phyloP scores from a whole-genome alignment of 805 yeast species.

The Kazachstania taianensis region DNA sequence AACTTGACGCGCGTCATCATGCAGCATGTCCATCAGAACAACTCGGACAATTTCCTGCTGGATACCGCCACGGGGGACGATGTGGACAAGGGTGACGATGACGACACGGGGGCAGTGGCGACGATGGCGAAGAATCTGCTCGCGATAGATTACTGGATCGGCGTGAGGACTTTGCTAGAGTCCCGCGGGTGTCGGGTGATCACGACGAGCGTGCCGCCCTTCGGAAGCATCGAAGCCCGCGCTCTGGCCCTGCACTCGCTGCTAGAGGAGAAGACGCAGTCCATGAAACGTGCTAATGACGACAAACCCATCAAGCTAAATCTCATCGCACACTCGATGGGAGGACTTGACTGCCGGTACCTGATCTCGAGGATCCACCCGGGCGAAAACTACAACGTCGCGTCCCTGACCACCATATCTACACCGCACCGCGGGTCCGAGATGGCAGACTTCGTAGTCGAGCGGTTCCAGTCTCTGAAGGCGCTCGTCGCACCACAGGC shows the following conservation, averaged over 20 bases:
- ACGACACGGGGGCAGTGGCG: background rate
- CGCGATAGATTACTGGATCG: slow-evolving; percentile 67
- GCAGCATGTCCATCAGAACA: slow-evolving; percentile 12
- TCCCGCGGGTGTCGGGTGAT: slow-evolving; percentile 56
- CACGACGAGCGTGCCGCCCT: slow-evolving; percentile 73
- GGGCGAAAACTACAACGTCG: slow-evolving; percentile 40
- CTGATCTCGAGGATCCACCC: slow-evolving; percentile 47
- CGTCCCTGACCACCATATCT: slow-evolving; percentile 70
- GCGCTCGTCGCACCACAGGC: slow-evolving; percentile 17
- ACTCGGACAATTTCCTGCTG: slow-evolving; percentile 15
- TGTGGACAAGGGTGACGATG: no score
- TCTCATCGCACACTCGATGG: slow-evolving; percentile 86
- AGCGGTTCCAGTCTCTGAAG: slow-evolving; percentile 21
- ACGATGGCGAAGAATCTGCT: slow-evolving; percentile 12
- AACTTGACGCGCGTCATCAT: slow-evolving; percentile 21
- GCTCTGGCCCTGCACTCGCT: slow-evolving; percentile 47
- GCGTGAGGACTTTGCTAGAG: slow-evolving; percentile 54
- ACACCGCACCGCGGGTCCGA: slow-evolving; percentile 87
- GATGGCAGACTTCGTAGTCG: slow-evolving; percentile 60
- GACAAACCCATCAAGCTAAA: slow-evolving; percentile 36
- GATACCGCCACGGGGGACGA: no score
- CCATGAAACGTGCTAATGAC: background rate
- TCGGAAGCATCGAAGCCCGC: slow-evolving; percentile 62
- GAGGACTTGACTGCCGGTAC: slow-evolving; percentile 79
- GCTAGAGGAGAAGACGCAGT: slow-evolving; percentile 30